Evolutionary conservation across 495 filamentous ascomycete species (phyloP), one percentile per base, ranked within the genome.

Genomic region (Podospora bellae-mahoneyi): DNA sequence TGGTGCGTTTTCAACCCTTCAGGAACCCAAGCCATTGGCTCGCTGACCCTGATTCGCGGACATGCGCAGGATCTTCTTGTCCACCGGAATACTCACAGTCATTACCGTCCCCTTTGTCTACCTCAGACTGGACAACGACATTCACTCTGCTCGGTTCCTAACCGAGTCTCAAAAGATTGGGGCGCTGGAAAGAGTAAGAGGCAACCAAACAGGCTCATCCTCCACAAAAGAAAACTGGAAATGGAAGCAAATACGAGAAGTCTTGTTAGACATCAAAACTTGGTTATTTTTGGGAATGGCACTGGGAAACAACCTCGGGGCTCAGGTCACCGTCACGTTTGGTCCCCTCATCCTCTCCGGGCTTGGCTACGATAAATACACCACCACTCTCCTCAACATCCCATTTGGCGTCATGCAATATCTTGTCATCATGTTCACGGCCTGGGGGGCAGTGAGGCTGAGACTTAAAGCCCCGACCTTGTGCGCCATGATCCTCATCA

Each of bases 291-390:
- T 80, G 56, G 75, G 66, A 26, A 86, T 90, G 76, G 76, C 84
- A 16, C 76, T 90, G 19, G 81, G 87, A 32, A 83, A 87, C 59
- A 89, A 88, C 72, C 82, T 89, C 30, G 87, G 88, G 19, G 86
- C 87, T 2, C 81, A 80, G 54, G 86, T 90, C 10, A 85, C 85
- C 58, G 85, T 84, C 66, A 84, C 80, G 10, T 89, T 88, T 64
- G 87, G 86, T 0, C 86, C 88, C 0, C 75, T 90, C 23, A 89
- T 90, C 60, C 68, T 90, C n/a, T 77, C 72, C n/a, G 87, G 87
- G 0, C 76, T 90, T 0, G 85, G 85, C 5, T 88, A 85, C 62
- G 83, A 87, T 71, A 83, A 84, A 39, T 86, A 85, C 77, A 80
- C 53, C 4, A 86, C 87, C 0, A 86, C 87, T 16, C 83, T 90